phyloP scores from a whole-genome alignment of 345 rosid genomes.

The Gossypium rotundifolium region DNA sequence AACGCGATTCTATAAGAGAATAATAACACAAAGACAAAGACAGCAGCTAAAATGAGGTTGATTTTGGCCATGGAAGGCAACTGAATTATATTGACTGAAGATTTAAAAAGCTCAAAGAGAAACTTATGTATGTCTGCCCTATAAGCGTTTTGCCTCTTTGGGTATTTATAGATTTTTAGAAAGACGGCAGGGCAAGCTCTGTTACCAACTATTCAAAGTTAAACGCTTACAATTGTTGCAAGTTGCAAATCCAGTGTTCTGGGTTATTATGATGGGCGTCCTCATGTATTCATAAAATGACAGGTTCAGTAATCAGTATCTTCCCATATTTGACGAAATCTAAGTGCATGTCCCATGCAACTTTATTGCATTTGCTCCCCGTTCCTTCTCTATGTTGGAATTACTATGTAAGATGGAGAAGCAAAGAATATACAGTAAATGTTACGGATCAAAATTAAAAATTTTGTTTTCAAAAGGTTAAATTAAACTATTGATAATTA shows the following conservation, averaged over 20 bases:
- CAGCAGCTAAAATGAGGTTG: constrained; percentile 6
- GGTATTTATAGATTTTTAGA: constrained; percentile 26
- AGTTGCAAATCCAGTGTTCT: neutral
- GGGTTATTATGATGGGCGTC: constrained; percentile 25
- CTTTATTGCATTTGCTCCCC: neutral
- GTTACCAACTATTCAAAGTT: neutral
- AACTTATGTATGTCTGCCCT: neutral
- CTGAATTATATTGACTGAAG: neutral
- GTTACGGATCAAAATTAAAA: too few relatives aligned
- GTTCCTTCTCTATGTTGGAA: neutral
- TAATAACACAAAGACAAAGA: constrained; percentile 15
- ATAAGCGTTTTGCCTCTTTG: neutral
- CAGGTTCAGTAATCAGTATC: constrained; percentile 6
- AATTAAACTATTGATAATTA: too few relatives aligned
- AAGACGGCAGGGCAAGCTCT: neutral
- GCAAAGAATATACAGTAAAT: too few relatives aligned
- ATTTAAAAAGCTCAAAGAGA: neutral
- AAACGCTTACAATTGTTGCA: neutral
- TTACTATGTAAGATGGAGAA: neutral
- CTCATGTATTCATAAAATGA: constrained; percentile 5
- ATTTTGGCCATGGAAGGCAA: constrained; percentile 17
- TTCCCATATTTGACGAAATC: constrained; percentile 1
- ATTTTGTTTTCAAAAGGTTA: too few relatives aligned
- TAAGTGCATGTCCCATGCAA: constrained; percentile 13
- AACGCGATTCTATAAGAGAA: constrained; percentile 16